Evolutionary conservation across 2,329 filamentous ascomycete species (phyloP).

Genomic region (Tothia fuscella): DNA sequence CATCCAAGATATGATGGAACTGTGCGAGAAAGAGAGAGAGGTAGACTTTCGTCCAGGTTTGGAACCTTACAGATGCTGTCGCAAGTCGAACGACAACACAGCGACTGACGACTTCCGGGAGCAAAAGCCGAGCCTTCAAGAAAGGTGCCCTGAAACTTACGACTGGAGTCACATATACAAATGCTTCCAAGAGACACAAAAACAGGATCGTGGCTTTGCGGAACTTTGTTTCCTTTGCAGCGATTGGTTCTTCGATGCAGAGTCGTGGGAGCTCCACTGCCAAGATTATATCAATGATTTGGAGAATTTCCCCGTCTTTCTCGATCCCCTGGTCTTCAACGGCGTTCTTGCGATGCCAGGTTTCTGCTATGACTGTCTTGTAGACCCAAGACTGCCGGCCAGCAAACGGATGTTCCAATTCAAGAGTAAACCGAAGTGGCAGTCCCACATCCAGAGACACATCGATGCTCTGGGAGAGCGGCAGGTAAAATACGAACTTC

Average conservation of each 20-base stretch:
- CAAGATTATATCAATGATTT: slow-evolving; percentile 7
- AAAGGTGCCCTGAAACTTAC: not conserved
- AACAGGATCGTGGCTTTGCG: not conserved
- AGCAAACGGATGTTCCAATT: slow-evolving; percentile 6
- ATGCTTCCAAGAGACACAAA: not conserved
- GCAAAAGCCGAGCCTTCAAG: slow-evolving; percentile 5
- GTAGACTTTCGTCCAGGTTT: slow-evolving; percentile 2
- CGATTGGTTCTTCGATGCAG: slow-evolving; percentile 2
- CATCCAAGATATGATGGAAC: slow-evolving; percentile 11
- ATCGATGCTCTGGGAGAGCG: not conserved
- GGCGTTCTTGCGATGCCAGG: slow-evolving; percentile 8
- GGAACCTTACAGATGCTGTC: slow-evolving; percentile 1
- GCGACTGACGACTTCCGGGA: slow-evolving; percentile 6
- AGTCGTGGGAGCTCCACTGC: slow-evolving; percentile 6
- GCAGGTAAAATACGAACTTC: not conserved
- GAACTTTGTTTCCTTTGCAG: slow-evolving; percentile 7
- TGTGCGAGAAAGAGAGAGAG: slow-evolving; percentile 9
- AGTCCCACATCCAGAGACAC: not conserved
- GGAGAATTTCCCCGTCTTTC: not conserved
- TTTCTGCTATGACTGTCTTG: slow-evolving; percentile 4
- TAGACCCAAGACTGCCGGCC: slow-evolving; percentile 3
- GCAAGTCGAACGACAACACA: slow-evolving; percentile 3
- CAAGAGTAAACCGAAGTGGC: not conserved
- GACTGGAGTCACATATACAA: slow-evolving; percentile 2
- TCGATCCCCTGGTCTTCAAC: slow-evolving; percentile 7